Conservation (phyloP, 768 basidiomycete species). For the Hygrocybe punicea region DNA sequence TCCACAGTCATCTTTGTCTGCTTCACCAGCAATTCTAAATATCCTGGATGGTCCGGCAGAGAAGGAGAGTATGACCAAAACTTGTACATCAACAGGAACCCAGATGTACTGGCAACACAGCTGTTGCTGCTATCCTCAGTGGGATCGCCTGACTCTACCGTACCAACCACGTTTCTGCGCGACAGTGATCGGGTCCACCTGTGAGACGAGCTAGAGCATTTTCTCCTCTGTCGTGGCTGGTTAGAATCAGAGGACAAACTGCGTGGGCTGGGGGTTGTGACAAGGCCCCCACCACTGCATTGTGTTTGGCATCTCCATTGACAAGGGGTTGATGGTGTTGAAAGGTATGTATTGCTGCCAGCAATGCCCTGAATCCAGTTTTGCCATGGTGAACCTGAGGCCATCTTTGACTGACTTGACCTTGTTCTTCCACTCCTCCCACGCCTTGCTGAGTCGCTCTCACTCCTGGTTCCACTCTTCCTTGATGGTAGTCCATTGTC, state of each 20-base stretch:
- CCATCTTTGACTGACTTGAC: slow-evolving; percentile 51
- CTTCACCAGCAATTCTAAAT: background rate
- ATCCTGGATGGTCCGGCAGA: background rate
- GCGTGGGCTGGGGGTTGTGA: slow-evolving; percentile 74
- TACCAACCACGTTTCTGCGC: slow-evolving; percentile 10
- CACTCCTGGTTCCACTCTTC: slow-evolving; percentile 84
- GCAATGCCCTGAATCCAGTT: slow-evolving; percentile 2
- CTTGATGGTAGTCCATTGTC: slow-evolving; percentile 66
- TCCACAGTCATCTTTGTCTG: background rate
- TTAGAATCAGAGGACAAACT: slow-evolving; percentile 64
- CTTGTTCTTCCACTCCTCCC: slow-evolving; percentile 78
- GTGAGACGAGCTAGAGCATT: slow-evolving; percentile 24
- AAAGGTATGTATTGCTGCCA: slow-evolving; percentile 28
- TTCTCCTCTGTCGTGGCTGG: slow-evolving; percentile 38
- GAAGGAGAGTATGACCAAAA: background rate
- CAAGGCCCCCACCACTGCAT: slow-evolving; percentile 46
- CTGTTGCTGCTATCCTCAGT: background rate
- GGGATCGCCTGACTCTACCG: slow-evolving; percentile 5
- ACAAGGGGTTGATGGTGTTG: slow-evolving; percentile 31
- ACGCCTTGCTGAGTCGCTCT: slow-evolving; percentile 64
- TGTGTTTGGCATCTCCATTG: slow-evolving; percentile 42
- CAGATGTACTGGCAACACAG: slow-evolving; percentile 1
- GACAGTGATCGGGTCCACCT: slow-evolving; percentile 22
- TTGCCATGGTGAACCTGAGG: slow-evolving; percentile 36
- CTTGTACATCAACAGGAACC: background rate